Percentiles rank a stretch among this genome's conserved stretches.
Evolutionary conservation across 345 rosid species (phyloP).

Genomic region (Eucalyptus curtisii): DNA sequence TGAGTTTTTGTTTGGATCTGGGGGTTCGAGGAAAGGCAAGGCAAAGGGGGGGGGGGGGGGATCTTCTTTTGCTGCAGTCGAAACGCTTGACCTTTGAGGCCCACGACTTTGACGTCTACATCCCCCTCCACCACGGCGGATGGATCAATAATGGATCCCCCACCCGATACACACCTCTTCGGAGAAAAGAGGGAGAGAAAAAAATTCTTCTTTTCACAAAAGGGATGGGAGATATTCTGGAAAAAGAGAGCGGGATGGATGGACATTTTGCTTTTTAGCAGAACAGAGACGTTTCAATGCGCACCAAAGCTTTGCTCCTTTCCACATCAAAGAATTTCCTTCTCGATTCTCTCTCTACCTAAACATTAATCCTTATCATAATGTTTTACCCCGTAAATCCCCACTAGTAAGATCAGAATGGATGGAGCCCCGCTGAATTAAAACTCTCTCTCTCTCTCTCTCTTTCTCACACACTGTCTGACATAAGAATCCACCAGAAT

Average conservation of each 20-base stretch:
- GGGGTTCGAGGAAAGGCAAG: not conserved
- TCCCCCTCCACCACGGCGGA: not conserved
- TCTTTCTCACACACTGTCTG: not conserved
- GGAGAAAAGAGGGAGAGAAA: not conserved
- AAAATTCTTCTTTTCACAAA: not conserved
- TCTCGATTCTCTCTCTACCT: not conserved
- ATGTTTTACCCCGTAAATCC: not conserved
- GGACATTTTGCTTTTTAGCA: not conserved
- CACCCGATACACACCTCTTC: not conserved
- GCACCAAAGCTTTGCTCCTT: not conserved
- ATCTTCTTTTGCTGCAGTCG: not conserved
- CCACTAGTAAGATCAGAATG: not conserved
- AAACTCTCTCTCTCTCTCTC: not conserved
- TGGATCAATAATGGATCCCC: not conserved
- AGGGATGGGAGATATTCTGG: not conserved
- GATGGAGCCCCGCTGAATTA: not conserved
- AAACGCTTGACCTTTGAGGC: not conserved
- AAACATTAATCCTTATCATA: not conserved
- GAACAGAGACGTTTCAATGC: not conserved
- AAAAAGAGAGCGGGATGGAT: not conserved
- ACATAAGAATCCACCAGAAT: not conserved
- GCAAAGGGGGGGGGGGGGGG: not conserved
- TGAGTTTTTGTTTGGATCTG: not conserved
- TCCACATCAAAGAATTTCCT: not conserved
- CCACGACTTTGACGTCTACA: not conserved